Evolutionary conservation across 2,329 filamentous ascomycete species (phyloP), one percentile per base, ranked within the genome.

Genomic region (Zasmidium cellare): DNA sequence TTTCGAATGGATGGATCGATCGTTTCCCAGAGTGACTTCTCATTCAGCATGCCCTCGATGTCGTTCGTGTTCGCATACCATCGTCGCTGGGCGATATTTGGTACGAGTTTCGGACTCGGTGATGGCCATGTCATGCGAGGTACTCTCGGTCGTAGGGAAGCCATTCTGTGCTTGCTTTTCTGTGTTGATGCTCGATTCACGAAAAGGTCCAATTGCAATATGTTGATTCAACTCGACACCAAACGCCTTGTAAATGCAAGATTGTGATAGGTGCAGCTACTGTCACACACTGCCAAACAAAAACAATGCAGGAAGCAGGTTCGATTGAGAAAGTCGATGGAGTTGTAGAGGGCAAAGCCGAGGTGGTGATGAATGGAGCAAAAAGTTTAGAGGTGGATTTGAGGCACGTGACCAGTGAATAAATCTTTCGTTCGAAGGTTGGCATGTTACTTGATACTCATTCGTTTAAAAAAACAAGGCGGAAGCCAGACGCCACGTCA

Each of bases 21-120:
- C 9, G 51, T 49, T 46, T 65, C 63, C 63, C 63, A 65, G 18
- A 55, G 57, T 9, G 51, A 55, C 52, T 65, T 65, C 23, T 65
- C 51, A 14, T 58, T 38, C 12, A 65, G 58, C 63, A 63, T 63
- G 51, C 58, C 60, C 35, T 63, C 63, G 18, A 65, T 60, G 22
- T 65, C 61, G 24, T 65, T 61, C 3, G 60, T 56, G 55, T 61
- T 14, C 16, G 55, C 58, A 48, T 57, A 57, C 9, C 44, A 22
- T 47, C 56, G 28, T 46, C 31, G n/a, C 35, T 41, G 35, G n/a
- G n/a, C n/a, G 3, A 14, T 6, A 14, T 7, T 31, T 14, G 7
- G 28, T 14, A 31, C 14, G 28, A 7, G 14, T 31, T 31, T 7
- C 28, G 7, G 28, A 14, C 7, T 7, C 14, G 14, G 7, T 7